Evolutionary conservation across 2,329 filamentous ascomycete genomes (phyloP), one percentile per base, ranked within the genome.

Genomic region (Talaromyces atroroseus): DNA sequence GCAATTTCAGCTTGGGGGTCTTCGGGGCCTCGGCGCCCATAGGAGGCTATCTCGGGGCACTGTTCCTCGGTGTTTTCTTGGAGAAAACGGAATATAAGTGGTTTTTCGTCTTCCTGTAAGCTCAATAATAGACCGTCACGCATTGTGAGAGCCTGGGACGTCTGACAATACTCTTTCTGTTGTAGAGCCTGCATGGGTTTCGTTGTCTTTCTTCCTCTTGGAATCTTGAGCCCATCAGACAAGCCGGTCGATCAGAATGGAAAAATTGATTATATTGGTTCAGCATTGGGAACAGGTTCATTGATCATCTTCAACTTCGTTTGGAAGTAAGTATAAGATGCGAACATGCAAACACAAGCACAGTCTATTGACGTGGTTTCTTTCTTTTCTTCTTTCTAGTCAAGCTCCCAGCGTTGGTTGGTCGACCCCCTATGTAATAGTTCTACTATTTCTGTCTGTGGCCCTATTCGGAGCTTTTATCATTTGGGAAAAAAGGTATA

Each of bases 261-360:
- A 2, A 69, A 65, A 24, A 66, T 76, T 24, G 74, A 77, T 54
- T 75, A 67, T 59, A 54, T 74, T 11, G 79, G 76, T 0, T 71
- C 70, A 1, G 64, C 63, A 6, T 64, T 78, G 3, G 77, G 72
- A 0, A 65, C 73, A 1, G 61, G 65, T 14, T 70, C 72, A 5
- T 61, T 80, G n/a, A 64, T 79, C 1, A 61, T 80, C 0, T 80
- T 80, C 56, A 80, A 78, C 54, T 71, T 81, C n/a, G 72, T 72
- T 1, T 81, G 78, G 74, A 81, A 80, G 78, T 79, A 60, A 67
- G 71, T 66, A 10, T 26, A 5, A 14, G 32, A 12, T n/a, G n/a
- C 24, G 4, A 29, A 42, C 2, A 42, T 21, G 42, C 10, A n/a
- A 3, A 26, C 16, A 52, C 59, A 56, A 6, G 12, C n/a, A 24